Evolutionary conservation across 2,329 filamentous ascomycete genomes (phyloP), one percentile per base, ranked within the genome.

Genomic region (Fusarium temperatum): DNA sequence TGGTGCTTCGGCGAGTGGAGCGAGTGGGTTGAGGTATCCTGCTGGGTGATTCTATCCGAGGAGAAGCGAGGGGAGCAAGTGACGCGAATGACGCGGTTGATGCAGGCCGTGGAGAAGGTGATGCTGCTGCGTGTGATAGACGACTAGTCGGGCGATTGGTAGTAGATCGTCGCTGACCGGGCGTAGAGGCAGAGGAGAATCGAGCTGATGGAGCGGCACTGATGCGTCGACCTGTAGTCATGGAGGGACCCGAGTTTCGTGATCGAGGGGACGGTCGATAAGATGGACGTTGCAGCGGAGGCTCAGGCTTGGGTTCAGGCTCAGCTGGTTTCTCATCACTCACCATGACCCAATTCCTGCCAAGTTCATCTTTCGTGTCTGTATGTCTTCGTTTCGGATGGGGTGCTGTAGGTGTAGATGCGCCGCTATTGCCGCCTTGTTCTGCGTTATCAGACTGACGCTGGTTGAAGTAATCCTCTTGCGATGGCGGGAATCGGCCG

Each of bases 321-420:
- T 75, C 69, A 70, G 68, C 62, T 41, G 72, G 68, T 36, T 71
- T 72, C 24, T 80, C 80, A 50, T 87, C 86, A 63, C 84, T 84
- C 32, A 95, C 89, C 72, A 95, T 86, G 35, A 95, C 91, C 93
- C 93, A 95, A 82, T 91, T 93, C 63, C 87, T 88, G 36, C 88
- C 85, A 11, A 93, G 83, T 48, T 92, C 89, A 70, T 90, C 87
- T 24, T 85, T 83, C 4, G 84, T 79, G 60, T 84, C 82, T n/a
- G 88, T 85, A 68, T 90, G 89, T 48, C 89, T 84, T 47, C 89
- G 84, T 78, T 90, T 90, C 4, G 85, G 82, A 3, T 87, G 83
- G 8, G 85, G 86, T 32, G 80, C 77, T 7, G 84, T 83, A 6
- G 86, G 84, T 14, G 86, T 87, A 4, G 84, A 81, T n/a, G 80